Conservation (phyloP, 805 yeast species). For the Cephaloascus albidus region DNA sequence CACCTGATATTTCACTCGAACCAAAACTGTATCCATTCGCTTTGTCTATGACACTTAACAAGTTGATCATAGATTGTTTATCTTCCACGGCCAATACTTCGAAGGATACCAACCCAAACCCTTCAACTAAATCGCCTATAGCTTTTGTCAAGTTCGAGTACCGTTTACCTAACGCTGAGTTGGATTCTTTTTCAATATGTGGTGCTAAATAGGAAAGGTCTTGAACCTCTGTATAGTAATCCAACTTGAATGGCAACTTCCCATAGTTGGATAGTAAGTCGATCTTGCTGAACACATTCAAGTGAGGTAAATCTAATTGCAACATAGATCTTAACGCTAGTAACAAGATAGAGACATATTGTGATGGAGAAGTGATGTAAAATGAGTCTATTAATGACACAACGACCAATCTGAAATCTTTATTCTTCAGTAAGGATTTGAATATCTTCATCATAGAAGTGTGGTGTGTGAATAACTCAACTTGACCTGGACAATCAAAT, state of each 20-base stretch:
- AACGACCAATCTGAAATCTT: slow-evolving; percentile 71
- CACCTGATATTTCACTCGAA: slow-evolving; percentile 92
- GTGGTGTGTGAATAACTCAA: slow-evolving; percentile 89
- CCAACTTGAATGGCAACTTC: slow-evolving; percentile 69
- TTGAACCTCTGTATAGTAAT: slow-evolving; percentile 88
- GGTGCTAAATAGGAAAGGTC: slow-evolving; percentile 67
- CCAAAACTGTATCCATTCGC: slow-evolving; percentile 95
- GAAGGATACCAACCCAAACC: slow-evolving; percentile 78
- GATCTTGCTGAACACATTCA: slow-evolving; percentile 87
- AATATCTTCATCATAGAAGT: slow-evolving; percentile 64
- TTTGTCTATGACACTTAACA: slow-evolving; percentile 73
- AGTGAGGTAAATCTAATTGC: slow-evolving; percentile 85
- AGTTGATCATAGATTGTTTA: slow-evolving; percentile 80
- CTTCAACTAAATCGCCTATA: slow-evolving; percentile 77
- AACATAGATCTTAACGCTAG: slow-evolving; percentile 86
- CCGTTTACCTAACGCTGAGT: slow-evolving; percentile 48
- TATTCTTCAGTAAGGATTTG: slow-evolving; percentile 39
- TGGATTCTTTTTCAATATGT: slow-evolving; percentile 60
- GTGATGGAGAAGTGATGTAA: slow-evolving; percentile 79
- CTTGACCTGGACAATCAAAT: slow-evolving; percentile 95
- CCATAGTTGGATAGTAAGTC: slow-evolving; percentile 76
- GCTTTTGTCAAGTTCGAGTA: slow-evolving; percentile 64
- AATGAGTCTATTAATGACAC: slow-evolving; percentile 80
- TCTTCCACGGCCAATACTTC: slow-evolving; percentile 90
- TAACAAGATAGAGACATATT: slow-evolving; percentile 73